Conservation (phyloP, 257 asterid species). For the Dorcoceras hygrometricum region DNA sequence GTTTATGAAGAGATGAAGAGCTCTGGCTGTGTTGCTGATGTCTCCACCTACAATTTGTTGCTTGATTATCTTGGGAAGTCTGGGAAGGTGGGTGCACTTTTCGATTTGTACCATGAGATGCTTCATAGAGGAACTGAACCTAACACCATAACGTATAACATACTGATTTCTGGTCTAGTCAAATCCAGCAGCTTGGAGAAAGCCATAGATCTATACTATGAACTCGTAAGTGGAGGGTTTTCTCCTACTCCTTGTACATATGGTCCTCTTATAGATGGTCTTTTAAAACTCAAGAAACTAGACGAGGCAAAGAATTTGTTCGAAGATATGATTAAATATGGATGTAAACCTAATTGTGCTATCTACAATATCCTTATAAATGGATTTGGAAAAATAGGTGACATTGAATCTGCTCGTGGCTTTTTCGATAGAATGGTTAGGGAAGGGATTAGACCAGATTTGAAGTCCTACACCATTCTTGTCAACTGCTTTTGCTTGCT, state of each 20-base stretch:
- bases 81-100: slow-evolving; percentile 60
- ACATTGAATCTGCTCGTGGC: slow-evolving; percentile 56
- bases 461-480: slow-evolving; percentile 81
- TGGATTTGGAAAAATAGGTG: slow-evolving; percentile 87
- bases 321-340: slow-evolving; percentile 72
- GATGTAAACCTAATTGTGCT: slow-evolving; percentile 79
- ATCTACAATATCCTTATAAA: slow-evolving; percentile 86
- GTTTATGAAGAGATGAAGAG: slow-evolving; percentile 67
- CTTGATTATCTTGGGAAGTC: slow-evolving; percentile 84
- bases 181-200: slow-evolving; percentile 61
- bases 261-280: slow-evolving; percentile 93
- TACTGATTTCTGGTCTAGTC: slow-evolving; percentile 80
- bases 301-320: slow-evolving; percentile 69
- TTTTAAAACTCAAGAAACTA: slow-evolving; percentile 55
- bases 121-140: slow-evolving; percentile 62
- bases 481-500: slow-evolving; percentile 68
- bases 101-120: slow-evolving; percentile 73
- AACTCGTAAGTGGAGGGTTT: slow-evolving; percentile 75
- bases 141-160: slow-evolving; percentile 65
- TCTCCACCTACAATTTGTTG: slow-evolving; percentile 68
- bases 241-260: slow-evolving; percentile 91
- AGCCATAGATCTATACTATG: slow-evolving; percentile 72
- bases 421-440: slow-evolving; percentile 73
- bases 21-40: slow-evolving; percentile 60
- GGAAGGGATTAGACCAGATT: slow-evolving; percentile 86